Evolutionary conservation across 2,329 filamentous ascomycete species (phyloP).

Genomic region (Fusarium pininemorale): DNA sequence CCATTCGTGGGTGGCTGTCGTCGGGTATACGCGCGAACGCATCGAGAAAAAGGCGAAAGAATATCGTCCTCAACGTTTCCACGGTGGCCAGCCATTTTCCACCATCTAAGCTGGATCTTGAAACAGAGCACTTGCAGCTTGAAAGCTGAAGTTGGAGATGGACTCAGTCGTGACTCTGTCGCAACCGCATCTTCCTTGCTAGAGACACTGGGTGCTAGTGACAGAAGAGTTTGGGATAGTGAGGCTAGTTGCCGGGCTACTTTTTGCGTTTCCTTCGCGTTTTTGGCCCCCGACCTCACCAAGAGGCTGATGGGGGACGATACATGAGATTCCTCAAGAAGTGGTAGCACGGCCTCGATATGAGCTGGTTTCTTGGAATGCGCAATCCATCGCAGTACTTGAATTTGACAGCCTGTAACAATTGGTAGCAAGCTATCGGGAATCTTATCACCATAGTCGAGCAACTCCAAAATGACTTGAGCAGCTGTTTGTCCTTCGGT

Average conservation of each 20-base stretch:
- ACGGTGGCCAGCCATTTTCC: conserved; percentile 68
- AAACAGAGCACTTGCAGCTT: conserved; percentile 72
- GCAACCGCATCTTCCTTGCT: conserved; percentile 68
- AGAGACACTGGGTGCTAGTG: conserved; percentile 74
- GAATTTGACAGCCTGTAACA: conserved; percentile 71
- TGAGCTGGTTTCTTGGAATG: conserved; percentile 66
- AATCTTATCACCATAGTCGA: conserved; percentile 66
- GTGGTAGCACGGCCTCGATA: conserved; percentile 65
- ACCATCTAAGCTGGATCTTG: conserved; percentile 69
- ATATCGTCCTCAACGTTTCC: conserved; percentile 71
- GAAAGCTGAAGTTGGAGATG: conserved; percentile 66
- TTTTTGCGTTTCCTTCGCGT: conserved; percentile 62
- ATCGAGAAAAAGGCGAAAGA: conserved; percentile 71
- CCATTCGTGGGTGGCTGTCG: conserved; percentile 54
- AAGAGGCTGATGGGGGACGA: conserved; percentile 70
- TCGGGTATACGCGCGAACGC: conserved; percentile 67
- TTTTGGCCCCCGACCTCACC: conserved; percentile 54
- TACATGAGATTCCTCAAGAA: conserved; percentile 61
- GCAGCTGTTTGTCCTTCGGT: conserved; percentile 45
- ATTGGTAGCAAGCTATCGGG: conserved; percentile 59
- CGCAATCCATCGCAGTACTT: conserved; percentile 70
- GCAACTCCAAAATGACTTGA: conserved; percentile 62
- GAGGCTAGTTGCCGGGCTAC: conserved; percentile 72
- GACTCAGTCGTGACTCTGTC: conserved; percentile 61
- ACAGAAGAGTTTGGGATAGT: conserved; percentile 71